phyloP scores from a whole-genome alignment of 441 rosid genomes.

The Aquilaria agallochum region DNA sequence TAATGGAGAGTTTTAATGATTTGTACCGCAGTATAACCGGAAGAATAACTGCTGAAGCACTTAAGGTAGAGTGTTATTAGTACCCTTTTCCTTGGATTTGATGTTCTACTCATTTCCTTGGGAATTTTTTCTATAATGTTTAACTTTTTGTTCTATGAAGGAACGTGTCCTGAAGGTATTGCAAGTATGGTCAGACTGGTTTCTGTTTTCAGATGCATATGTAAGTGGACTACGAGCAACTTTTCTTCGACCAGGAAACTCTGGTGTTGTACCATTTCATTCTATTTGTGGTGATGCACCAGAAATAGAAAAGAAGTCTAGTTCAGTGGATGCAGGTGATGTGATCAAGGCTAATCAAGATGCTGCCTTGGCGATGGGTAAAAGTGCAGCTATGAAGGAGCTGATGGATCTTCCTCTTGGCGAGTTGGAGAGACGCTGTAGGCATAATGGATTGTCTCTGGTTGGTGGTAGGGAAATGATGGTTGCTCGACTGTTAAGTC shows the following conservation, averaged over 20 bases:
- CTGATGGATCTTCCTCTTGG: constrained; percentile 84
- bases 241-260: constrained; percentile 85
- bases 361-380: constrained; percentile 95
- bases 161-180: constrained; percentile 96
- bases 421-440: constrained; percentile 97
- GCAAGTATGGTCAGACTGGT: constrained; percentile 99
- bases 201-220: constrained; percentile 98
- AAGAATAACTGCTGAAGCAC: constrained; percentile 98
- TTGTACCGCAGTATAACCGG: constrained; percentile 92
- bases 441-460: constrained; percentile 97
- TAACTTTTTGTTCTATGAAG: constrained; percentile 37
- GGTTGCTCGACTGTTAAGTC: constrained; percentile 91
- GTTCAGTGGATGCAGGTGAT: constrained; percentile 40
- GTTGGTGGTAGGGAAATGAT: constrained; percentile 97
- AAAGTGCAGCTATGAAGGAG: constrained; percentile 92
- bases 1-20: constrained; percentile 99
- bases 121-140: constrained; percentile 5
- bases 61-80: constrained; percentile 53
- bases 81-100: neutral
- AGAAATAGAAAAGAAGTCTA: constrained; percentile 65
- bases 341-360: constrained; percentile 66
- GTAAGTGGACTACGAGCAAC: constrained; percentile 94
- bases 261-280: constrained; percentile 86
- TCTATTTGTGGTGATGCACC: constrained; percentile 88
- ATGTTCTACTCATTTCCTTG: constrained; percentile 5